phyloP scores from a whole-genome alignment of 177 flowering plant genomes.

The Tripterygium wilfordii region DNA sequence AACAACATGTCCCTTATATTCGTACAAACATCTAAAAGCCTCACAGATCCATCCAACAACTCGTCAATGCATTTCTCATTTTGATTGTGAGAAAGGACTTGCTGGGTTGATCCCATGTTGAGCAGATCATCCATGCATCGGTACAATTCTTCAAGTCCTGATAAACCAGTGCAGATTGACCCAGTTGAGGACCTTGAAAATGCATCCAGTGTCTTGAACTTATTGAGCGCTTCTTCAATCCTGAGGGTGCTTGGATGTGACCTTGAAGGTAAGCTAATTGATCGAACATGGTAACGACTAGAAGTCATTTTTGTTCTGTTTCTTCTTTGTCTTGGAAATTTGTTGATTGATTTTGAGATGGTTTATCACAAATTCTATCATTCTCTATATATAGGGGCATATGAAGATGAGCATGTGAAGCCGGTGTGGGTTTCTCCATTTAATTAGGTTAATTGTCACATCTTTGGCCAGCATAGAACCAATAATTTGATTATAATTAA shows the following conservation, averaged over 20 bases:
- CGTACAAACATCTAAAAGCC: conserved; percentile 34
- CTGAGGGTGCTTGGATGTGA: conserved; percentile 31
- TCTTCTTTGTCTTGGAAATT: not conserved
- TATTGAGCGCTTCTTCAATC: conserved; percentile 37
- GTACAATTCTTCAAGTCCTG: conserved; percentile 28
- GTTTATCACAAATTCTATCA: not conserved
- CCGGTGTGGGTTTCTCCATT: conserved; percentile 7
- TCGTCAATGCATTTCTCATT: conserved; percentile 26
- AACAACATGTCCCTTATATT: conserved; percentile 27
- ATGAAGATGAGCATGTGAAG: conserved; percentile 15
- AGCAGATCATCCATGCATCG: conserved; percentile 37
- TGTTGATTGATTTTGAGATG: not conserved
- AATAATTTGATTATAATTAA: not conserved
- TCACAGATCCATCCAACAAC: conserved; percentile 38
- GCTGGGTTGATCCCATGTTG: conserved; percentile 22
- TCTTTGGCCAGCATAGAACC: conserved; percentile 2
- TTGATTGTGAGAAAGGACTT: conserved; percentile 5
- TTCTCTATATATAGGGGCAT: conserved; percentile 4
- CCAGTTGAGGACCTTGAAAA: conserved; percentile 10
- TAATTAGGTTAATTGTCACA: conserved; percentile 12
- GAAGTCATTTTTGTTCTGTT: conserved; percentile 12
- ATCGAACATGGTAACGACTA: conserved; percentile 10
- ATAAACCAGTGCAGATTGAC: conserved; percentile 12
- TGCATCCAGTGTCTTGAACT: conserved; percentile 12
- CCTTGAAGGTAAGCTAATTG: conserved; percentile 44